phyloP scores from a whole-genome alignment of 352 stramenopile species.

The Achlya hypogyna region DNA sequence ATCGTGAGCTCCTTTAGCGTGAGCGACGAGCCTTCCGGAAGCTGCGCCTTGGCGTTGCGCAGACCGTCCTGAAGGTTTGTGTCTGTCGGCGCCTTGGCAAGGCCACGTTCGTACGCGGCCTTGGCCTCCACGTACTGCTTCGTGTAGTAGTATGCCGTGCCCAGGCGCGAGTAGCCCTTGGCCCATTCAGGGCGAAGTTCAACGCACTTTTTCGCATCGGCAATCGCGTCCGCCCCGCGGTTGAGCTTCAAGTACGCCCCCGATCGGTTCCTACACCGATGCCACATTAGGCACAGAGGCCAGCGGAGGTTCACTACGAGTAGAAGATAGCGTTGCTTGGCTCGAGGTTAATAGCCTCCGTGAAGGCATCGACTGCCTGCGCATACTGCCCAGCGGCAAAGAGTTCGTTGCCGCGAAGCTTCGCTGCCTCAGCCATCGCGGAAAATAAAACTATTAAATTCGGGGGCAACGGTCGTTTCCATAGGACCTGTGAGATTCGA shows the following conservation, averaged over 20 bases:
- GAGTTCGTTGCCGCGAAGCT: conserved; percentile 74
- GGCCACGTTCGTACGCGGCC: conserved; percentile 68
- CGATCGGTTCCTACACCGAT: conserved; percentile 73
- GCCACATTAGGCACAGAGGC: conserved; percentile 35
- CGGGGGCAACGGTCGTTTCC: not conserved
- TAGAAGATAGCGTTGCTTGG: conserved; percentile 22
- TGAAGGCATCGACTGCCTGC: conserved; percentile 63
- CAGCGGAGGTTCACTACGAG: conserved; percentile 22
- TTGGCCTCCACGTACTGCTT: conserved; percentile 59
- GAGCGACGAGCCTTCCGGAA: conserved; percentile 14
- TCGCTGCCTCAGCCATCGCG: conserved; percentile 64
- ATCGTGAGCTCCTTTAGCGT: conserved; percentile 40
- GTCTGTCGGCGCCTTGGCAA: conserved; percentile 52
- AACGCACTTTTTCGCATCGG: conserved; percentile 75
- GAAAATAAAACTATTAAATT: not conserved
- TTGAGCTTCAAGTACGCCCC: conserved; percentile 71
- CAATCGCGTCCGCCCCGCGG: conserved; percentile 50
- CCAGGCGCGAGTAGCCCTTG: conserved; percentile 84
- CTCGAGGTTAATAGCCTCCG: conserved; percentile 66
- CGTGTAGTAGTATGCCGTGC: conserved; percentile 57
- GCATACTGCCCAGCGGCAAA: conserved; percentile 62
- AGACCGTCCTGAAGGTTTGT: conserved; percentile 61
- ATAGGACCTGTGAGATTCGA: not conserved
- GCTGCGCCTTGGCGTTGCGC: conserved; percentile 21
- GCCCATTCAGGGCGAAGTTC: conserved; percentile 63